These are phyloP conservation scores for Haplosporangium gracile DNA, from an alignment of 192 early-diverging fungal species.

Conservation along the genomic window DNA sequence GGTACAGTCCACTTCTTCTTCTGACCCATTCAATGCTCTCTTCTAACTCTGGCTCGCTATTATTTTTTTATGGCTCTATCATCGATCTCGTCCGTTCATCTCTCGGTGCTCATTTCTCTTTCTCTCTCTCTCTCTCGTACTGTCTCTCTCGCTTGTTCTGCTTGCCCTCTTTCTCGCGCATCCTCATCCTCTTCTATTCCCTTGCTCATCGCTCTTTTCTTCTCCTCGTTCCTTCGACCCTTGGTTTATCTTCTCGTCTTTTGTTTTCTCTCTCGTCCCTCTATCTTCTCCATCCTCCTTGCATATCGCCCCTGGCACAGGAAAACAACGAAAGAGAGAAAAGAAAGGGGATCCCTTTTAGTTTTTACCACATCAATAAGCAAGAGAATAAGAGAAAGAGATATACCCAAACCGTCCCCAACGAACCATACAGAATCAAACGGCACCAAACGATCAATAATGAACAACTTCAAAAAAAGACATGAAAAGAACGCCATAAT, in stretches of 20 bases:
- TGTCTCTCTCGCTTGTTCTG: slow-evolving; percentile 1
- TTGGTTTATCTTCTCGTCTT: background rate
- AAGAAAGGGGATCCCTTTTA: background rate
- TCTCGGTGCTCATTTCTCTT: background rate
- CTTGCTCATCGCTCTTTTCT: slow-evolving; percentile 3
- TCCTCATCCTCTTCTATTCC: background rate
- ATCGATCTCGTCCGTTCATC: background rate
- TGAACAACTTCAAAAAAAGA: background rate
- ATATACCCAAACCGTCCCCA: background rate
- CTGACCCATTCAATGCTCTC: background rate
- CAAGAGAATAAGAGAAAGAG: background rate
- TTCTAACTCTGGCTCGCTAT: too few relatives aligned
- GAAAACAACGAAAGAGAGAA: background rate
- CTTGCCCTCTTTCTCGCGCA: background rate
- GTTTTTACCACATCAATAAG: background rate
- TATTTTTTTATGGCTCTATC: background rate
- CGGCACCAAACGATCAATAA: background rate
- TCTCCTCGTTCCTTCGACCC: background rate
- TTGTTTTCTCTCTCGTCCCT: background rate
- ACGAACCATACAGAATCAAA: background rate
- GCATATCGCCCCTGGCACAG: background rate
- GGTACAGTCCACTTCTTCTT: background rate
- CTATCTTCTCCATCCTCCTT: slow-evolving; percentile 5
- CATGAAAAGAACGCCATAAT: slow-evolving; percentile 2
- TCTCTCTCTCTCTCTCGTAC: background rate